These are phyloP conservation scores for Solioccasus polychromus DNA, from an alignment of 768 basidiomycete species.

Conservation along the genomic window DNA sequence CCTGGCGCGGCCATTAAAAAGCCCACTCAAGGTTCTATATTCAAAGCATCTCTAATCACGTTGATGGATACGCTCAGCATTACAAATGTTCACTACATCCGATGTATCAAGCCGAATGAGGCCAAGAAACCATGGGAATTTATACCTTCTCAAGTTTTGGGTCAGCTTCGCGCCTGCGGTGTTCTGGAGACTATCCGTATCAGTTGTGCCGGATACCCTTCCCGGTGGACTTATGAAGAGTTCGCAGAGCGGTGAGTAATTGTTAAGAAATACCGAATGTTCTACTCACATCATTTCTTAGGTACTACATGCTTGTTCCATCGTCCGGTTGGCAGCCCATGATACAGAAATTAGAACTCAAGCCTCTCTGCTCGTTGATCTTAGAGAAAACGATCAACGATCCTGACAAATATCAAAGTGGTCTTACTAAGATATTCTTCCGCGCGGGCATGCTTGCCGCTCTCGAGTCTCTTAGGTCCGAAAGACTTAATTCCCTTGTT, in stretches of 20 bases:
- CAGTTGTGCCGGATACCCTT: conserved; percentile 98
- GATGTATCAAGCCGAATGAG: conserved; percentile 99
- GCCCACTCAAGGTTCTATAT: conserved; percentile 97
- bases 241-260: conserved; percentile 87
- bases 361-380: conserved; percentile 78
- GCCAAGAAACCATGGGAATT: conserved; percentile 96
- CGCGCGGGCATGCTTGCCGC: conserved; percentile 98
- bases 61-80: conserved; percentile 97
- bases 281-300: conserved; percentile 33
- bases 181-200: conserved; percentile 98
- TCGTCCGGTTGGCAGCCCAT: conserved; percentile 84
- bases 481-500: conserved; percentile 84
- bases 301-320: conserved; percentile 95
- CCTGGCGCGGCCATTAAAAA: conserved; percentile 77
- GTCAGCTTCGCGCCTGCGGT: conserved; percentile 96
- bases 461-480: conserved; percentile 85
- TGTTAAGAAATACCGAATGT: conserved; percentile 5
- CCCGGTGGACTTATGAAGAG: conserved; percentile 97
- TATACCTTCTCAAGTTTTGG: conserved; percentile 89
- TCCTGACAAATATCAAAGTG: conserved; percentile 94
- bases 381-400: conserved; percentile 86
- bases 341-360: conserved; percentile 80
- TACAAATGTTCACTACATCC: conserved; percentile 98
- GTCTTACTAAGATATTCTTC: conserved; percentile 98
- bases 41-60: conserved; percentile 90